Evolutionary conservation across 1,284 basidiomycete species (phyloP), one percentile per base, ranked within the genome.

Genomic region (Schizophyllum commune): DNA sequence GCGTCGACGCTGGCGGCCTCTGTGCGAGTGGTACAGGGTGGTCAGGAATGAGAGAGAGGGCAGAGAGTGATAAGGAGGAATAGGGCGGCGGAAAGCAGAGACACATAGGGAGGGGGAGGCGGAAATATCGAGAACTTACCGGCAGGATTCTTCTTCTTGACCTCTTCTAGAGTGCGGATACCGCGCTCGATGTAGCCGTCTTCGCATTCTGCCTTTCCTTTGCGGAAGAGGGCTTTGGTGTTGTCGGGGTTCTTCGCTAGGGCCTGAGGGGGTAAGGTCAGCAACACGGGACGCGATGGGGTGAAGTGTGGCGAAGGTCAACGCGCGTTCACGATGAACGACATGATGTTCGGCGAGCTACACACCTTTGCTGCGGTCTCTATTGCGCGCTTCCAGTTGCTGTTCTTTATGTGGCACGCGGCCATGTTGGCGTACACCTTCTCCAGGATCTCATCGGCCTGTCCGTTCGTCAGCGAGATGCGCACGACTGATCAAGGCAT

Each of bases 361-460:
- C 67, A 20, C 55, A 84, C 89, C 79, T 91, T 88, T 66, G 91
- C 84, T 20, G 90, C 88, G 19, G 88, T 85, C 67, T 92, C 89
- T 58, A 84, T 70, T 0, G 85, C 86, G 11, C 91, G 83, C 68
- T 84, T 82, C 86, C 87, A 92, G 69, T 91, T 92, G 57, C 77
- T 74, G 56, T 82, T 82, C 73, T 89, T 91, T 65, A 92, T 74
- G 69, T 92, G 88, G 66, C 88, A 91, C 4, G 88, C 88, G 3
- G 86, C 82, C 87, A 89, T 88, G 62, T 92, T 92, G 4, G 86
- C 81, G 66, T 92, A 89, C 53, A 92, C 84, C 75, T 89, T 92
- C 72, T 89, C 89, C 27, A 90, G 70, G 54, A 91, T 77, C 20
- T 84, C 76, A 69, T 92, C 89, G 13, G 83, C 78, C 91, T 92